Conservation (phyloP, 257 asterid species). For the Thymus mandschuricus region DNA sequence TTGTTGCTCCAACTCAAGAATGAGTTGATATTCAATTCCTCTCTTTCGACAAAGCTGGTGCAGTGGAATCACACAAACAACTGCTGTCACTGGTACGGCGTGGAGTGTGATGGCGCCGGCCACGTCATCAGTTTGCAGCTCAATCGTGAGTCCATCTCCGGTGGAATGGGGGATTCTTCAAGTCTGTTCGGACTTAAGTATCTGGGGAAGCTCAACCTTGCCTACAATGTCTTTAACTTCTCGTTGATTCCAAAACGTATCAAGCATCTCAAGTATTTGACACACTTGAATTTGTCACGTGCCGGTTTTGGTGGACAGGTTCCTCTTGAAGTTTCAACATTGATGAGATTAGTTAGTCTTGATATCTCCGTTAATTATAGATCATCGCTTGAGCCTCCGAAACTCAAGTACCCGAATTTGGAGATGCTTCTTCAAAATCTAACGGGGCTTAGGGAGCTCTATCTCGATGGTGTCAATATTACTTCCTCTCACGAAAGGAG, state of each 20-base stretch:
- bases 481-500: too few species aligned
- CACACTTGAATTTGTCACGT: neutral
- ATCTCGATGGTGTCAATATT: too few species aligned
- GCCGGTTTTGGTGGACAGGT: neutral
- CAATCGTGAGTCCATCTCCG: neutral
- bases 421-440: neutral
- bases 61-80: neutral
- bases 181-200: neutral
- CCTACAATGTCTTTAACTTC: too few species aligned
- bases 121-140: neutral
- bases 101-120: neutral
- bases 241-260: too few species aligned
- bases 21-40: too few species aligned
- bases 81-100: neutral
- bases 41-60: too few species aligned
- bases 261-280: too few species aligned
- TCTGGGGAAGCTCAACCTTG: slow-evolving; percentile 8
- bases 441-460: neutral
- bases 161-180: neutral
- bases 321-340: neutral
- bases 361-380: neutral
- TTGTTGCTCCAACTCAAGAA: too few species aligned
- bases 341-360: neutral
- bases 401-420: neutral
- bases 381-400: neutral